Evolutionary conservation across 2,329 filamentous ascomycete genomes (phyloP).

Genomic region (Curvularia lunata): DNA sequence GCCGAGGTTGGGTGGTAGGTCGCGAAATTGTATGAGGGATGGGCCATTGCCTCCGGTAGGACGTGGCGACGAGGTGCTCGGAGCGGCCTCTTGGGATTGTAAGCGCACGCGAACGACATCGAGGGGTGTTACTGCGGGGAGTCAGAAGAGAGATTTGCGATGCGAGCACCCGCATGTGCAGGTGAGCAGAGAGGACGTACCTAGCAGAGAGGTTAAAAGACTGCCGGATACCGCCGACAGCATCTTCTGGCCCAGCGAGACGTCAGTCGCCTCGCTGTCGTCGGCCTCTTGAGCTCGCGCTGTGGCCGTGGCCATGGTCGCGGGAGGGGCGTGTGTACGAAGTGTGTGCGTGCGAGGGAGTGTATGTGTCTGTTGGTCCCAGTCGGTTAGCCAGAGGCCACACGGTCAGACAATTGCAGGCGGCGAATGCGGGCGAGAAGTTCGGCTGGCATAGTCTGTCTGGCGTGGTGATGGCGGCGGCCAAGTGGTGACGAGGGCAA

Average conservation of each 20-base stretch:
- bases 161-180: constrained; percentile 1
- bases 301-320: constrained; percentile 41
- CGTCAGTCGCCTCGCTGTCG: constrained; percentile 61
- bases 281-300: constrained; percentile 51
- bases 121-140: constrained; percentile 75
- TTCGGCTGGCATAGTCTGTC: constrained; percentile 42
- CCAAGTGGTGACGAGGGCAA: constrained; percentile 32
- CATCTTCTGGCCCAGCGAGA: constrained; percentile 91
- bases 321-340: not conserved
- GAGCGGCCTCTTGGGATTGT: constrained; percentile 76
- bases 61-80: constrained; percentile 60
- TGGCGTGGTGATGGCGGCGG: constrained; percentile 12
- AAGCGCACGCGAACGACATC: constrained; percentile 95
- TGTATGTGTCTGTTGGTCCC: constrained; percentile 5
- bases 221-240: constrained; percentile 90
- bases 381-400: constrained; percentile 41
- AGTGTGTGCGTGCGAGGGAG: not conserved
- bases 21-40: constrained; percentile 60
- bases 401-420: constrained; percentile 31
- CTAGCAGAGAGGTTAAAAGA: constrained; percentile 81
- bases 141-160: constrained; percentile 14
- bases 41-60: constrained; percentile 36
- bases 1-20: constrained; percentile 82
- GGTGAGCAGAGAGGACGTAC: constrained; percentile 7
- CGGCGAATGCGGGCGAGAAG: constrained; percentile 31